Evolutionary conservation across 2,329 filamentous ascomycete species (phyloP), one percentile per base, ranked within the genome.

Genomic region (Scopulariopsis brevicaulis): DNA sequence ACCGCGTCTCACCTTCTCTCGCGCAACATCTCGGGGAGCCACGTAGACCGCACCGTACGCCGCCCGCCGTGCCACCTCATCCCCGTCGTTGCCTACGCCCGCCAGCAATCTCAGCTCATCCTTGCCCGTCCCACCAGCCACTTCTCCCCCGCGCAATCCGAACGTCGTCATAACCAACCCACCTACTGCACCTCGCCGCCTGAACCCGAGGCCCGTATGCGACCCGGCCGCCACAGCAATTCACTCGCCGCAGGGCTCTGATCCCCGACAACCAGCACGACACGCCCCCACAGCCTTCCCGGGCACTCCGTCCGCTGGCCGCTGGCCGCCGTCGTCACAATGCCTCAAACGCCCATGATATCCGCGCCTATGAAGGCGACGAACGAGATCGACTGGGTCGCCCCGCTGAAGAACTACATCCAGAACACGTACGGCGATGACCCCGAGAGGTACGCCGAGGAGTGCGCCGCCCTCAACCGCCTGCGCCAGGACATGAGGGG

Each of bases 401-500:
- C 82, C 54, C 94, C 94, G 54, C 80, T 99, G 64, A 97, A 97
- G 77, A 78, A 81, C 63, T 96, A 97, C 77, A 99, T 99, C 67
- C 84, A 91, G 64, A 82, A 91, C 65, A 95, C 88, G 25, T 96
- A 99, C 71, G 92, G 92, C 70, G 94, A 99, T 73, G 93, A 97
- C 70, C 93, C 94, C 32, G 94, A 99, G 71, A 85, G 90, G 65
- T 99, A 99, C 77, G 83, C 86, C 57, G 91, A 97, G 72, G 94
- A 99, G 80, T 97, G 94, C 76, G 86, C 85, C 50, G 96, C 91
- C 43, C 83, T 99, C 71, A 96, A 97, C 75, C 85, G 94, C 52
- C 77, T 99, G 73, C 86, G 94, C 66, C 95, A 99, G 82, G 95
- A 99, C 70, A 96, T 99, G 90, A 84, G 95, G 69, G 94, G 95